Conservation (phyloP, 805 yeast species). For the Grigorovia transvaalensis region DNA sequence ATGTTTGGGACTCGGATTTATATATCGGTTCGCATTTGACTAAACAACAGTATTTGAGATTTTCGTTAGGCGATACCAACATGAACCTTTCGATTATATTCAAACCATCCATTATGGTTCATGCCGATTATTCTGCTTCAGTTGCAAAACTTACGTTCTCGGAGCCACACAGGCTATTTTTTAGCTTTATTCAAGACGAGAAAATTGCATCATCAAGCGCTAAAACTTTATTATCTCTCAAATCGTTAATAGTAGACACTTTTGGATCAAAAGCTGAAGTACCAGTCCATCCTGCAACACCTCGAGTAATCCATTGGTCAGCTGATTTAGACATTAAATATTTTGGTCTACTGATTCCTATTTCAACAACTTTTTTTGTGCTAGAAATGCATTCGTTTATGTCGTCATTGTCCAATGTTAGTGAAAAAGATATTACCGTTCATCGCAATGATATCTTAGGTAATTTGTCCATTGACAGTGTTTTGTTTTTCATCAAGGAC, state of each 20-base stretch:
- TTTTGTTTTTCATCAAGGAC: conserved; percentile 24
- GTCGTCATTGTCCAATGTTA: conserved; percentile 12
- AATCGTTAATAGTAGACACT: conserved; percentile 2
- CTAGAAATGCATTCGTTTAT: conserved; percentile 19
- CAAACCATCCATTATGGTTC: conserved; percentile 1
- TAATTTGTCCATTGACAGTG: conserved; percentile 21
- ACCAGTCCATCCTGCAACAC: neutral
- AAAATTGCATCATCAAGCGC: conserved; percentile 16
- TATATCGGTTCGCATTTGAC: conserved; percentile 19
- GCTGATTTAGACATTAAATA: conserved; percentile 18
- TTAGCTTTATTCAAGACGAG: conserved; percentile 21
- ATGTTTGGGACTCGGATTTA: conserved; percentile 18
- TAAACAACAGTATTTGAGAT: conserved; percentile 19
- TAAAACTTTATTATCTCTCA: conserved; percentile 7
- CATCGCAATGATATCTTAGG: conserved; percentile 12
- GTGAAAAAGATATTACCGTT: conserved; percentile 1
- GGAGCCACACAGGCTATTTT: conserved; percentile 20
- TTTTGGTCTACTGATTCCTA: conserved; percentile 22
- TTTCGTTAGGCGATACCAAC: conserved; percentile 18
- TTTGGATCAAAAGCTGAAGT: no score
- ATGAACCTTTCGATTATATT: conserved; percentile 4
- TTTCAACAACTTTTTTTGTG: conserved; percentile 20
- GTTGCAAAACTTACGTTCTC: conserved; percentile 19
- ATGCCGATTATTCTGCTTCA: conserved; percentile 11
- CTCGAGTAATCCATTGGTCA: conserved; percentile 8